Base-by-base conservation (phyloP, 495 filamentous ascomycete genomes). In the Clavariopsis aquatica region DNA sequence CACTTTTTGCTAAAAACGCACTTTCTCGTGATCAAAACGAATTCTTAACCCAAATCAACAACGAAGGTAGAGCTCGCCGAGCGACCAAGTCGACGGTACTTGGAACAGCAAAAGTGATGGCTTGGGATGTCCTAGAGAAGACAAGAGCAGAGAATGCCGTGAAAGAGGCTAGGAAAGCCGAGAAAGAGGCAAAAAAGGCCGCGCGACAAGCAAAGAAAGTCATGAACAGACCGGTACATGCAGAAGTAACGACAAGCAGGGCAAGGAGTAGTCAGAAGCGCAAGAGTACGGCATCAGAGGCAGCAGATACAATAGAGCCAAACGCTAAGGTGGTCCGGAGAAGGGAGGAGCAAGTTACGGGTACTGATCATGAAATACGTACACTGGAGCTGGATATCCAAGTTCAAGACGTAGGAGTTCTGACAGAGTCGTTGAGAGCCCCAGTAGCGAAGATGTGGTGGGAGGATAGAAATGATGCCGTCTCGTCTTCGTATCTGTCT, bases 51-150 rank as follows among this genome's bases (percentile, higher is more conserved):
- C 12, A n/a, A 36, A 29, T 59, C 56, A 59, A 47, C 43, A 28
- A 59, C 43, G 56, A 59, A 59, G 56, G 36, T 49, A 59, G 49
- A 23, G 43, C 49, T 17, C 41, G 56, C 29, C 56, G 56, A 23
- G 23, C 56, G 24, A 59, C 56, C 23, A 59, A 59, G 43, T 59
- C 56, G 23, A 1, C 46, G 19, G 24, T 59, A 47, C 36, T 59
- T 23, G 56, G 41, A 1, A 59, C 12, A n/a, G 56, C 56, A 1
- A 59, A 59, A 41, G 56, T 59, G 9, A 59, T 59, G 43, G n/a
- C 38, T 12, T 59, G 46, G n/a, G 43, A 59, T 23, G 56, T 49
- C 6, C 43, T 59, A 19, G 23, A 17, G 17, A 27, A 59, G 23
- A 41, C 56, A 31, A 19, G 56, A 26, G 38, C 20, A n/a, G 46